Base-by-base conservation (phyloP, 2,329 filamentous ascomycete genomes). In the Colletotrichum sp. region DNA sequence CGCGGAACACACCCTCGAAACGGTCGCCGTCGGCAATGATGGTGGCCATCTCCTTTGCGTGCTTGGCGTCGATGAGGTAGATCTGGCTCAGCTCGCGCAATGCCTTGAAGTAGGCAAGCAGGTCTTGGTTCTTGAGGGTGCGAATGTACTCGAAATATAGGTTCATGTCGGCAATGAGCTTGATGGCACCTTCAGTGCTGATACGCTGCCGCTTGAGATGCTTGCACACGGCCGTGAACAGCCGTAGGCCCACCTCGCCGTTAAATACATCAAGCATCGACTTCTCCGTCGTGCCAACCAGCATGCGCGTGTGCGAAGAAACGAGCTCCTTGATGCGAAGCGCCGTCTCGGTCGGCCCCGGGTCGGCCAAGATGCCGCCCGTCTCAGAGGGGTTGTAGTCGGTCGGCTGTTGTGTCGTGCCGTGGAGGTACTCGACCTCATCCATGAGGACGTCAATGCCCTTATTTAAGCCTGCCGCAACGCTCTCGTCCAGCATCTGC, bases 231-330 rank as follows among this genome's bases (percentile, higher is more conserved):
- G 95, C 94, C 24, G 94, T 93, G 86, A 99, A 99, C 69, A 99
- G 90, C 30, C 97, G 94, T 78, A 98, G 91, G 1, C 97, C 97
- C 30, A 99, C 96, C 87, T 99, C 97, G 85, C 97, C 95, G 84
- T 98, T 98, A 89, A 99, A 99, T 16, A 99, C 97, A 82, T 99
- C 97, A 30, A 99, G 93, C 90, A 98, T 98, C 77, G 95, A 96
- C 88, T 99, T 99, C 83, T 99, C 97, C 2, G 96, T 99, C 83
- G 95, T 98, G 77, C 97, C 97, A 6, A 95, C 92, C 15, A 99
- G 90, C 95, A 99, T 98, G 82, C 91, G 92, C 2, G 96, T 99
- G 84, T 99, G 97, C 18, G 94, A 94, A 26, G 93, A 94, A 16
- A 99, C 95, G 55, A 99, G 92, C 57, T 95, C 93, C 30, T 98